Base-by-base conservation (phyloP, 2,329 filamentous ascomycete genomes). In the Drechslera avenae region DNA sequence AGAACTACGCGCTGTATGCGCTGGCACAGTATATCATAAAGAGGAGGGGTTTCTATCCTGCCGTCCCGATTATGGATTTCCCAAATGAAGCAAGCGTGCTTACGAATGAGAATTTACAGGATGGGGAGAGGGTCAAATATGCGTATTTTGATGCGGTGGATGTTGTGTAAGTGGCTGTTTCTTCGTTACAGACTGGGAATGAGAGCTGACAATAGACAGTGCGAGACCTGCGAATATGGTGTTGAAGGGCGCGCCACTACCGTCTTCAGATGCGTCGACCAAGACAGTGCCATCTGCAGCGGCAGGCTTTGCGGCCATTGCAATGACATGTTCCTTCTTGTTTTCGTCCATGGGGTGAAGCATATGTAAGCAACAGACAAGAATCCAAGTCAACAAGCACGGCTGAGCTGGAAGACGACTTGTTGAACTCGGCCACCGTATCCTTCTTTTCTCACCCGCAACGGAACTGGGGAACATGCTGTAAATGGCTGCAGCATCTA, bases 1-100 rank as follows among this genome's bases (percentile, higher is more conserved):
- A 73, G 35, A 73, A 67, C 37, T 72, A 73, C 39, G 68, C 67
- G 1, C 33, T 73, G 4, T 72, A 69, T 42, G 68, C 69, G 13
- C 62, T 67, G 40, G 61, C 68, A 16, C 64, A 63, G 18, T 73
- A 71, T 33, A 55, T 73, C 1, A 55, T 71, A 34, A 39, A 58
- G 37, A 57, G 54, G 26, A 67, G 66, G 35, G 57, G 60, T 0
- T 68, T 72, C 39, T 72, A 67, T 44, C 69, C 69, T 1, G 64
- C 59, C 13, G 51, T 64, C 1, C 69, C 69, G 1, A 62, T 68
- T 9, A 67, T 73, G 53, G 59, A 67, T 23, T 67, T 71, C 12
- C 62, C 60, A 0, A 67, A 67, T 17, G 65, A 72, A 16, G 58
- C 63, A 18, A 63, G 60, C 3, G 61, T 71, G 4, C 50, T 72